Percentiles rank a stretch among this genome's conserved stretches.
Conservation (phyloP, 306 rosid genomes). For the Lathyrus tuberosus region DNA sequence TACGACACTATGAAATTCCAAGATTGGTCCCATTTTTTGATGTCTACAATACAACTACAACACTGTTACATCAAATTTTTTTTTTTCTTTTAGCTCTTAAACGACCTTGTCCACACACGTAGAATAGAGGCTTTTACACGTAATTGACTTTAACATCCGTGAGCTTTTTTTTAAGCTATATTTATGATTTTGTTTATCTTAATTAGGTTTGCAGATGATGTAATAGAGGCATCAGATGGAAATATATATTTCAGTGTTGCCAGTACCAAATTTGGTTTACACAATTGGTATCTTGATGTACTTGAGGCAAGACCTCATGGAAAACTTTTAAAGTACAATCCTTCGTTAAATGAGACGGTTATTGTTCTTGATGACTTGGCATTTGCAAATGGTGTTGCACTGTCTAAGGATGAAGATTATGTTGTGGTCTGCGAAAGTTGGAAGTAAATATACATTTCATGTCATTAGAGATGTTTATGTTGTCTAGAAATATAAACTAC, state of each 20-base stretch:
- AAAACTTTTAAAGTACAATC: constrained; percentile 65
- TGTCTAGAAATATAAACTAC: not conserved
- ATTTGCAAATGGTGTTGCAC: constrained; percentile 79
- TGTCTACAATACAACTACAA: too few relatives aligned
- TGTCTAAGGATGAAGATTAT: constrained; percentile 64
- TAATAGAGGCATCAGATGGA: constrained; percentile 66
- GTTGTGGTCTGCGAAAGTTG: constrained; percentile 61
- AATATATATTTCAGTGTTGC: constrained; percentile 59
- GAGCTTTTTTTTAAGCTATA: too few relatives aligned
- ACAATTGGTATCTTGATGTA: constrained; percentile 58
- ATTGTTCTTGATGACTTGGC: constrained; percentile 51
- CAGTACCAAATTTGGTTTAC: constrained; percentile 58
- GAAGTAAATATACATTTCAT: constrained; percentile 46
- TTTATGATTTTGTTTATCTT: too few relatives aligned
- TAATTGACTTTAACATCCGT: too few relatives aligned
- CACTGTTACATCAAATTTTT: not conserved
- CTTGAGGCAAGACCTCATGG: constrained; percentile 77
- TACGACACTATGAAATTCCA: too few relatives aligned
- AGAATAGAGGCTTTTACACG: not conserved
- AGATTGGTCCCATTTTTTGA: not conserved
- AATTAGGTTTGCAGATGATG: constrained; percentile 61
- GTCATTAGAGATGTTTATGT: not conserved
- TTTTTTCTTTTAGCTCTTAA: not conserved
- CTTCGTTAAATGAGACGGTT: constrained; percentile 41
- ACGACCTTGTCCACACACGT: not conserved